Conservation (phyloP, 306 rosid genomes). For the Herpetospermum pedunculosum region DNA sequence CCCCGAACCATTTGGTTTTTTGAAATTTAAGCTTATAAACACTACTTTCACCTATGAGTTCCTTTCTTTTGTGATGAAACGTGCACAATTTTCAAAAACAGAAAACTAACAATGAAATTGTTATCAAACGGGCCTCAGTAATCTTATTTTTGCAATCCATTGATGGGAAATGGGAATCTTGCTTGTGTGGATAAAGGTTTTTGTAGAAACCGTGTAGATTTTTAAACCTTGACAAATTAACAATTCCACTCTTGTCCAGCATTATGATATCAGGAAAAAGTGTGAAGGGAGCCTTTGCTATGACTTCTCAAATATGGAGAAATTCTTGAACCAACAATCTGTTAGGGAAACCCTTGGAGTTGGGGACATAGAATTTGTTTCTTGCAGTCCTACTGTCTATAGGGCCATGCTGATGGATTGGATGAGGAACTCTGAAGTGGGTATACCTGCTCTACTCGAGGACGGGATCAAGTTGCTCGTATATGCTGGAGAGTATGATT, state of each 20-base stretch:
- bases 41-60: too few relatives aligned
- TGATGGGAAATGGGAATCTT: background rate
- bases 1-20: too few relatives aligned
- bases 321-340: slow-evolving; percentile 54
- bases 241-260: slow-evolving; percentile 34
- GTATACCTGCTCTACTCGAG: slow-evolving; percentile 88
- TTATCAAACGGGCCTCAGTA: too few relatives aligned
- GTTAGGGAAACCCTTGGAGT: slow-evolving; percentile 81
- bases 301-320: slow-evolving; percentile 91
- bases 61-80: too few relatives aligned
- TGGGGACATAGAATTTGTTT: slow-evolving; percentile 71
- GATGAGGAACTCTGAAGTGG: slow-evolving; percentile 96
- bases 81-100: too few relatives aligned
- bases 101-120: too few relatives aligned
- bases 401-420: slow-evolving; percentile 91
- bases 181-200: background rate
- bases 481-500: slow-evolving; percentile 94
- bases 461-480: slow-evolving; percentile 80
- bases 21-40: too few relatives aligned
- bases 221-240: background rate
- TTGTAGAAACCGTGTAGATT: background rate
- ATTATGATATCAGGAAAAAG: slow-evolving; percentile 84
- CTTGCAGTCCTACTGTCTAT: slow-evolving; percentile 81
- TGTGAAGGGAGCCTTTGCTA: slow-evolving; percentile 88
- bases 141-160: background rate